Evolutionary conservation across 306 rosid species (phyloP), one percentile per base, ranked within the genome.

Genomic region (Fagus sylvatica): DNA sequence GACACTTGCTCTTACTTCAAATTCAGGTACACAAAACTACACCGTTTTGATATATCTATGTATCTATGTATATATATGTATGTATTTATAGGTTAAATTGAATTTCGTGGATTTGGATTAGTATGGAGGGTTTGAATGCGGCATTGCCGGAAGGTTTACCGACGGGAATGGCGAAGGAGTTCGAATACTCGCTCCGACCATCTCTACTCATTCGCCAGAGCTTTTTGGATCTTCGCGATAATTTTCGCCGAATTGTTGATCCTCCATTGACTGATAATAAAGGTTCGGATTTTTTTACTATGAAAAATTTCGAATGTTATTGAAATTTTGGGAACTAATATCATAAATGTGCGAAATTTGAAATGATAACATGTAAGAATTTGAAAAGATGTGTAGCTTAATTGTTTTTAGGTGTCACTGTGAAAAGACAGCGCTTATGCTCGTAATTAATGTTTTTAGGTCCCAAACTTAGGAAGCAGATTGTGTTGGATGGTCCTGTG

Each of bases 61-160:
- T 17, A 42, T 33, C 1, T 37, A 0, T n/a, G n/a, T 16, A 9
- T 73, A 2, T 48, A 9, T n/a, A 19, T 9, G 30, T 62, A 30
- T 76, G 53, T 49, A 34, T 61, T 76, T 54, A 46, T 69, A 48
- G 22, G 39, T 69, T 66, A 19, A 36, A 15, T 6, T 62, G 33
- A 34, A 69, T 40, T 10, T 0, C 72, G 78, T 56, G 66, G 37
- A 37, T 67, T 57, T 66, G 55, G 17, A 42, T 67, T 61, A 93
- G 98, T 60, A 84, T 74, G 81, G 89, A 91, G 76, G 84, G 65
- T 11, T 40, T 95, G 88, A 87, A 91, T 55, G 74, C 73, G 34
- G 85, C 74, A 68, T 82, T 95, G 67, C 98, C 97, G 4, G 98
- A 95, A 84, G 98, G 96, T 56, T 60, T 95, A 83, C 97, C 98